Evolutionary conservation across 2,329 filamentous ascomycete genomes (phyloP).

Genomic region (Ceratocystis papillata): DNA sequence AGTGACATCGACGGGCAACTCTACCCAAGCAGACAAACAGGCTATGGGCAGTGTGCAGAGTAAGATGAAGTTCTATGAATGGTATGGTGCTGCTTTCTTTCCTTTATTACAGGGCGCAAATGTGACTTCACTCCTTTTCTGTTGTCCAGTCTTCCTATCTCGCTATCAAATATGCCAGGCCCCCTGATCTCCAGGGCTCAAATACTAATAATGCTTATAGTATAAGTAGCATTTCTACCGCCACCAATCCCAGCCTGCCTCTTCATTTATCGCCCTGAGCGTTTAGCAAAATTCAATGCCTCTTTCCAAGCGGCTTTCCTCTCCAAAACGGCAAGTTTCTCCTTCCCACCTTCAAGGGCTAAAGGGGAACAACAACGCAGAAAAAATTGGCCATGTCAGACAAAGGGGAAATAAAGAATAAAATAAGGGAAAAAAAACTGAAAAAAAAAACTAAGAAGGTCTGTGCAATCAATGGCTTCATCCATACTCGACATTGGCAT

Average conservation of each 20-base stretch:
- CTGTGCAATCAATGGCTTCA: not conserved
- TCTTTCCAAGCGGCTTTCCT: not conserved
- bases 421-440: not conserved
- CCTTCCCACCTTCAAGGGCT: not conserved
- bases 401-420: not conserved
- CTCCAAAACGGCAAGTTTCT: not conserved
- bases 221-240: not conserved
- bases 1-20: not conserved
- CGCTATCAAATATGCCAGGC: not conserved
- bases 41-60: not conserved
- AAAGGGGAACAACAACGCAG: not conserved
- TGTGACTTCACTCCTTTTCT: not conserved
- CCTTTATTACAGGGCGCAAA: not conserved
- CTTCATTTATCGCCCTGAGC: not conserved
- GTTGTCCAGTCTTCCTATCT: not conserved
- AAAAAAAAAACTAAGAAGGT: not conserved
- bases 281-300: not conserved
- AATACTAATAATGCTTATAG: not conserved
- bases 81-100: not conserved
- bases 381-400: not conserved
- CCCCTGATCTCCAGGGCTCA: constrained; percentile 10
- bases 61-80: not conserved
- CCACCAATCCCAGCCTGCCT: not conserved
- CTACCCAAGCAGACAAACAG: not conserved
- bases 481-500: constrained; percentile 3